Base-by-base conservation (phyloP, 345 rosid species). In the Ceriops zippeliana region DNA sequence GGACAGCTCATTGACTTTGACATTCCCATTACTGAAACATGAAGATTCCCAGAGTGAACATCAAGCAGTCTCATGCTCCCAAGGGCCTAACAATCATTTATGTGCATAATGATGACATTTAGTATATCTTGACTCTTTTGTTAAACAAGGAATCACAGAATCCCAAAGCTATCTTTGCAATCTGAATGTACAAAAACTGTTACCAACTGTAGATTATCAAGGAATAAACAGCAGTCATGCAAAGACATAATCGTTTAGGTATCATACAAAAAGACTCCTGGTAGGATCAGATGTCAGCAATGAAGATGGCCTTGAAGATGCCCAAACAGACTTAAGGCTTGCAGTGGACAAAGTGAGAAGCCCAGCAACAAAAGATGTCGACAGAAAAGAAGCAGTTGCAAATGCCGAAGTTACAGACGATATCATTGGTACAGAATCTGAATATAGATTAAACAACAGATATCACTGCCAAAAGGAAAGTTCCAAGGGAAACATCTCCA, bases 281-380 rank as follows among this genome's bases (percentile, higher is more conserved):
- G 90, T 81, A 34, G 98, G 96, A 63, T 86, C 88, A 53, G 87
- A 81, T 31, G 81, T 79, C 77, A 83, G 74, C 70, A 75, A 74
- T 24, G 87, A 78, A 68, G 90, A 75, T 61, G 84, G 83, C 67
- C 83, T 75, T 69, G 89, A 75, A 75, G 89, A 88, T 70, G 93
- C 95, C 49, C 89, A 86, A 13, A 69, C 79, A 13, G 96, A 78
- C 52, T 77, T 86, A 71, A 93, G 98, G 81, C 86, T 88, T 67
- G 97, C 84, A 17, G 89, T 88, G 57, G 98, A 89, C 68, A 88
- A 73, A 58, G 96, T 84, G 61, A 91, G 91, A 70, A 93, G 84
- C 30, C 95, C 95, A 38, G 87, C 87, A 67, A 73, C 82, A 30
- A 82, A 70, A 68, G 86, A 80, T 35, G 96, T 89, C 35, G 75